These are phyloP conservation scores for Cladophialophora immunda DNA, from an alignment of 2,329 filamentous ascomycete genomes.

Conservation along the genomic window DNA sequence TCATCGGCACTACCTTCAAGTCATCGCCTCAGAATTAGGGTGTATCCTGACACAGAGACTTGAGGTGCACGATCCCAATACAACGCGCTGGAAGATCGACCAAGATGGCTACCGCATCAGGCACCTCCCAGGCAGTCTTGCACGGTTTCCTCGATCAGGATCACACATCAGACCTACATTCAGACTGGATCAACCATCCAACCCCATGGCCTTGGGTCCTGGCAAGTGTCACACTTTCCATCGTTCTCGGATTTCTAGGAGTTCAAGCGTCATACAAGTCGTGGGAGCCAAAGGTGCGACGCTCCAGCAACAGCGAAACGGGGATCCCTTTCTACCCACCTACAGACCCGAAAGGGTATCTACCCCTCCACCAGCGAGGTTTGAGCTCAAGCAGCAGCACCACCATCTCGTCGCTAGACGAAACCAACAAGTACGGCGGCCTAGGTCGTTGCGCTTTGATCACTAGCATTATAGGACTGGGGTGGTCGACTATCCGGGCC, in stretches of 20 bases:
- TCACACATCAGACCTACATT: slow-evolving; percentile 19
- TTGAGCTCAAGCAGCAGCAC: slow-evolving; percentile 6
- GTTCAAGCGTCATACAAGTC: slow-evolving; percentile 30
- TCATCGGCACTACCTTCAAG: neutral
- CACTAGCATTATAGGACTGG: slow-evolving; percentile 21
- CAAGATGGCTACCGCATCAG: slow-evolving; percentile 11
- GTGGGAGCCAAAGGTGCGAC: slow-evolving; percentile 20
- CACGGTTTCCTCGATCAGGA: slow-evolving; percentile 20
- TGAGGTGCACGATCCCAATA: neutral
- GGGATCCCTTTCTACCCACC: slow-evolving; percentile 3
- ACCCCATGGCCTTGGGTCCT: slow-evolving; percentile 30
- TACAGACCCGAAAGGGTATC: slow-evolving; percentile 17
- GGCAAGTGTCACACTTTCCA: slow-evolving; percentile 23
- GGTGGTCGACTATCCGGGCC: slow-evolving; percentile 28
- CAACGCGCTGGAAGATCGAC: neutral
- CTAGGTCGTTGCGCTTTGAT: slow-evolving; percentile 21
- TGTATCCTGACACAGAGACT: neutral
- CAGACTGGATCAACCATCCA: slow-evolving; percentile 24
- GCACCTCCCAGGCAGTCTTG: neutral
- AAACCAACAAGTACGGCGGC: slow-evolving; percentile 20
- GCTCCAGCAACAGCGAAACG: slow-evolving; percentile 1
- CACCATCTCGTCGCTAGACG: neutral
- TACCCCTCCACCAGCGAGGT: slow-evolving; percentile 12
- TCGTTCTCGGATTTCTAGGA: slow-evolving; percentile 28
- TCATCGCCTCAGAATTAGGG: neutral